Percentiles rank a stretch among this genome's conserved stretches.
Conservation (phyloP, 768 basidiomycete genomes). For the Russula foetens region DNA sequence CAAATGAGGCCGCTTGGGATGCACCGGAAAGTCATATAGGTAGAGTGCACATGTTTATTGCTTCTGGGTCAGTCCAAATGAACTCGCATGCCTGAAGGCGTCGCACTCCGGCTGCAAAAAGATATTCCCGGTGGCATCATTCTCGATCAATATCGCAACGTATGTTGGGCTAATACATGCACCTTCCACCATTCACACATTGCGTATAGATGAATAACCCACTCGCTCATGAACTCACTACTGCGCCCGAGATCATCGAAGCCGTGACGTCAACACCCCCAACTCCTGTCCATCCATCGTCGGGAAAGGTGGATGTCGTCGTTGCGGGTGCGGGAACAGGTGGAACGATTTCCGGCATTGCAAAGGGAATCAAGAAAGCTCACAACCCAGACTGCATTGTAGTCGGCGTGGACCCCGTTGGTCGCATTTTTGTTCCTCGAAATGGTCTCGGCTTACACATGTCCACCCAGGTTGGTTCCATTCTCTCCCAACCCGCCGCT, state of each 20-base stretch:
- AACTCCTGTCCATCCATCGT: conserved; percentile 48
- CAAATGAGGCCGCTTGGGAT: conserved; percentile 83
- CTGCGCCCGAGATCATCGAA: conserved; percentile 87
- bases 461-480: conserved; percentile 65
- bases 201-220: conserved; percentile 65
- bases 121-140: conserved; percentile 83
- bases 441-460: not conserved
- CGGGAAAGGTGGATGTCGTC: conserved; percentile 71
- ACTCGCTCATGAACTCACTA: conserved; percentile 82
- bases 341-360: conserved; percentile 86
- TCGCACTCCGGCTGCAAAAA: conserved; percentile 67
- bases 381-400: conserved; percentile 69
- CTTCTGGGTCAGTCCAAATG: conserved; percentile 50
- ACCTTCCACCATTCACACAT: conserved; percentile 7
- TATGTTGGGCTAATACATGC: conserved; percentile 29
- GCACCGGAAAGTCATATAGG: conserved; percentile 89
- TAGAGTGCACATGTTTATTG: conserved; percentile 37
- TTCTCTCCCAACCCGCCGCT: conserved; percentile 64
- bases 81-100: conserved; percentile 64
- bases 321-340: conserved; percentile 91
- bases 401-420: conserved; percentile 86
- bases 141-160: conserved; percentile 85
- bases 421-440: not conserved
- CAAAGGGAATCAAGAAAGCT: conserved; percentile 67
- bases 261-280: conserved; percentile 62